phyloP scores from a whole-genome alignment of 2,329 filamentous ascomycete species.

The Alternaria arborescens region DNA sequence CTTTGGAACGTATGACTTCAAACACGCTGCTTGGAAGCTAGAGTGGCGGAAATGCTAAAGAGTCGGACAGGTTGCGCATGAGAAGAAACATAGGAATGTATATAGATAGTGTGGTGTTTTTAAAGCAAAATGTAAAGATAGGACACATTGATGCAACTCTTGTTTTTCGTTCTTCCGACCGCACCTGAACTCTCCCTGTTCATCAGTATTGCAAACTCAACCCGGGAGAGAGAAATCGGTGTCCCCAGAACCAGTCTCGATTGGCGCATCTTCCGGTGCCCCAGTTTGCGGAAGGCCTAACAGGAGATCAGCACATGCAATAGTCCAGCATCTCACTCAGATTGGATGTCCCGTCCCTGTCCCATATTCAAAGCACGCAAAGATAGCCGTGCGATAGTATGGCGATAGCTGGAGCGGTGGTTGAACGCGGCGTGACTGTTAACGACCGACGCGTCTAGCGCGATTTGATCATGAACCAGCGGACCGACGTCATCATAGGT shows the following conservation, averaged over 20 bases:
- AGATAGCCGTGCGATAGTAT: background rate
- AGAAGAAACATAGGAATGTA: background rate
- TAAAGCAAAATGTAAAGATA: background rate
- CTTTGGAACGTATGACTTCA: slow-evolving; percentile 39
- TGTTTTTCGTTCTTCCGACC: background rate
- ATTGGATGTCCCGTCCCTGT: background rate
- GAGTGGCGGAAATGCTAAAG: slow-evolving; percentile 40
- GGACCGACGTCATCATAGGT: background rate
- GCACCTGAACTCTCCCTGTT: background rate
- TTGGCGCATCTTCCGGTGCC: background rate
- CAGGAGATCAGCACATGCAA: background rate
- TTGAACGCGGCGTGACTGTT: background rate
- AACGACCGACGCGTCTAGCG: background rate
- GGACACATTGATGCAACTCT: background rate
- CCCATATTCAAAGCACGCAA: background rate
- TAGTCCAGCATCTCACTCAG: too few species aligned
- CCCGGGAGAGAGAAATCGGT: background rate
- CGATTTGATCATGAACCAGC: background rate
- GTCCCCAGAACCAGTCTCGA: background rate
- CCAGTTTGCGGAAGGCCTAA: background rate
- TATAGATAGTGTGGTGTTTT: background rate
- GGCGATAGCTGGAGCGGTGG: background rate
- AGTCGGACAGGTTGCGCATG: background rate
- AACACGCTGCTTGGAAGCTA: slow-evolving; percentile 37
- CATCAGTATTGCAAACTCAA: background rate